A percentile compares a stretch with the other conserved stretches of the same genome.
Conservation (phyloP, 805 yeast species). For the Ogataea naganishii region DNA sequence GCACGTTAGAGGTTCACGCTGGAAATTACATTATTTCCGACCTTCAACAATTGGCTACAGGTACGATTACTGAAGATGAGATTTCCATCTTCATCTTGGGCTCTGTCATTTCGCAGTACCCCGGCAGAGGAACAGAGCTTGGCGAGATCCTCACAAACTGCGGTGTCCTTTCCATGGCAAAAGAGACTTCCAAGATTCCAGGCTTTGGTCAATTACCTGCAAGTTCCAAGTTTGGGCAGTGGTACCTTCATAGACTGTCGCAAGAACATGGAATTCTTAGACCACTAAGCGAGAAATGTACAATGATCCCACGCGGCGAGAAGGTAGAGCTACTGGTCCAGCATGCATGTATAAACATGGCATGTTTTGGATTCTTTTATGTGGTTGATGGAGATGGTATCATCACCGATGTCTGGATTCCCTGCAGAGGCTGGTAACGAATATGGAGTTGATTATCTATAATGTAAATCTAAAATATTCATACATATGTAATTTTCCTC, state of each 20-base stretch:
- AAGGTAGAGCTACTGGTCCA: conserved; percentile 53
- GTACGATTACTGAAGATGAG: conserved; percentile 35
- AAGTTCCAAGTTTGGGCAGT: conserved; percentile 37
- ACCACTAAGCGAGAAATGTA: conserved; percentile 35
- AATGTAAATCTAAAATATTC: too few relatives aligned
- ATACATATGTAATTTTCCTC: too few relatives aligned
- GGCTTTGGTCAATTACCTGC: conserved; percentile 43
- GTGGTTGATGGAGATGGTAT: conserved; percentile 38
- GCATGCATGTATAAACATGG: conserved; percentile 67
- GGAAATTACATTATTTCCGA: conserved; percentile 73
- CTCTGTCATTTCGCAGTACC: conserved; percentile 51
- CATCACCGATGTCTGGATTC: conserved; percentile 58
- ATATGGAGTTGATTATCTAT: too few relatives aligned
- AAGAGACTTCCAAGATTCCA: conserved; percentile 45
- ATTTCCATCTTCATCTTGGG: conserved; percentile 49
- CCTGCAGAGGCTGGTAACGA: conserved; percentile 42
- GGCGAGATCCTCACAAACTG: conserved; percentile 64
- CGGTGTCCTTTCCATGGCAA: conserved; percentile 62
- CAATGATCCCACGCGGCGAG: too few relatives aligned
- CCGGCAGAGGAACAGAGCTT: conserved; percentile 37
- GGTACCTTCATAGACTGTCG: conserved; percentile 61
- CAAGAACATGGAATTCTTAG: conserved; percentile 75
- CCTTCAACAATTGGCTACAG: conserved; percentile 69
- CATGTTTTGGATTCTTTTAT: conserved; percentile 49
- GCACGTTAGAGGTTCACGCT: conserved; percentile 64